Conservation (phyloP, 345 rosid species). For the Gossypium arboreum region DNA sequence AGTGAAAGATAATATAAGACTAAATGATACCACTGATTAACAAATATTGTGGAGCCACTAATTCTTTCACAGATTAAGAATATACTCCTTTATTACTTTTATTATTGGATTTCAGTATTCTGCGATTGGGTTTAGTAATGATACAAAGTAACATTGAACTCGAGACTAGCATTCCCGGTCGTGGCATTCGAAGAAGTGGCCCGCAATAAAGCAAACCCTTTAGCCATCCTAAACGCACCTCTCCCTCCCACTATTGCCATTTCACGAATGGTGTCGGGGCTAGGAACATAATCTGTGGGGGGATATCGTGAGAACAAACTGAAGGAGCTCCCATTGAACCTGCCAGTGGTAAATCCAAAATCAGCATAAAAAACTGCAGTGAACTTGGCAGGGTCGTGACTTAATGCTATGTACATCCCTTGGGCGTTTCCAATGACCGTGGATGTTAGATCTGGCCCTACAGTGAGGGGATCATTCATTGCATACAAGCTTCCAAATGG, state of each 20-base stretch:
- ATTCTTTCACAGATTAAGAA: too few relatives aligned
- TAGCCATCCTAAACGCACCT: slow-evolving; percentile 43
- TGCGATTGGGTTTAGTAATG: slow-evolving; percentile 14
- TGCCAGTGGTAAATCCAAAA: slow-evolving; percentile 37
- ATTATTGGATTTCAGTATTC: too few relatives aligned
- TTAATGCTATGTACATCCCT: neutral
- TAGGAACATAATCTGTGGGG: slow-evolving; percentile 15
- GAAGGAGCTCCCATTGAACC: slow-evolving; percentile 45
- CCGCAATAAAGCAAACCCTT: slow-evolving; percentile 32
- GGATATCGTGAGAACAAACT: slow-evolving; percentile 46
- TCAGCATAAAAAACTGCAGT: slow-evolving; percentile 34
- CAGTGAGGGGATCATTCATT: neutral
- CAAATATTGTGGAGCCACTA: too few relatives aligned
- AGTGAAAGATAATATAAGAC: too few relatives aligned
- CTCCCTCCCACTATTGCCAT: slow-evolving; percentile 26
- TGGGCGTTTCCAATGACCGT: neutral
- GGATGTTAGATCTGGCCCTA: neutral
- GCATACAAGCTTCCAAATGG: neutral
- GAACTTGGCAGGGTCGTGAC: neutral
- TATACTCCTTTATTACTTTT: too few relatives aligned
- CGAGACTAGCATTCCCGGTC: slow-evolving; percentile 37
- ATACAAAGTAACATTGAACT: slow-evolving; percentile 30
- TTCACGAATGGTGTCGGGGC: neutral
- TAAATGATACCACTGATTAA: too few relatives aligned
- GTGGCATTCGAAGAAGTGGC: slow-evolving; percentile 24